Evolutionary conservation across 2,329 filamentous ascomycete species (phyloP).

Genomic region (Claviceps sorghi): DNA sequence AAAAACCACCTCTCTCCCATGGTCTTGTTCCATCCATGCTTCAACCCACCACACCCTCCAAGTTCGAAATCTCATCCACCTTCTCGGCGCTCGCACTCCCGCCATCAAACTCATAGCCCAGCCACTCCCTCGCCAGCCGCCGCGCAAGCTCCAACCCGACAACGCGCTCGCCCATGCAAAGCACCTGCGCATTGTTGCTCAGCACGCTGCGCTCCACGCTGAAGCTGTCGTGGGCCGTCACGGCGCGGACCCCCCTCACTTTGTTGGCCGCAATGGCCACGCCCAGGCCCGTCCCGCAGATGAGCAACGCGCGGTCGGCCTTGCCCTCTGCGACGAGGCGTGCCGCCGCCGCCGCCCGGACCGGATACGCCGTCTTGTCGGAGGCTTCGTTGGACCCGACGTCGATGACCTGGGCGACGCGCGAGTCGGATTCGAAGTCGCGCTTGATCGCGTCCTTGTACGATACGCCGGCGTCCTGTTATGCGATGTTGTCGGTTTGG

Average conservation of each 20-base stretch:
- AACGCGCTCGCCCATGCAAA: constrained; percentile 76
- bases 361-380: constrained; percentile 73
- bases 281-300: constrained; percentile 76
- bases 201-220: constrained; percentile 66
- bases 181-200: constrained; percentile 75
- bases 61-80: constrained; percentile 26
- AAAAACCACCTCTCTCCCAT: no score
- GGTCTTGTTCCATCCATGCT: neutral
- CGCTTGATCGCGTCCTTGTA: constrained; percentile 70
- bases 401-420: constrained; percentile 55
- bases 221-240: constrained; percentile 79
- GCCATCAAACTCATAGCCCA: constrained; percentile 68
- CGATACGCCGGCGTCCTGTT: constrained; percentile 52
- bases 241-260: constrained; percentile 68
- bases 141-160: constrained; percentile 69
- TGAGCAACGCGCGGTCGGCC: constrained; percentile 63
- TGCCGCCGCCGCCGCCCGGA: constrained; percentile 61
- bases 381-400: constrained; percentile 51
- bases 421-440: constrained; percentile 52
- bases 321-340: constrained; percentile 45
- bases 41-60: constrained; percentile 18
- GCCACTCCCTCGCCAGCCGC: constrained; percentile 65
- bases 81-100: constrained; percentile 30
- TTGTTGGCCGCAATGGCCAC: constrained; percentile 87
- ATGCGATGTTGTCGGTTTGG: neutral